Conservation (phyloP, 2,329 filamentous ascomycete genomes). For the Fusarium guadeloupense region DNA sequence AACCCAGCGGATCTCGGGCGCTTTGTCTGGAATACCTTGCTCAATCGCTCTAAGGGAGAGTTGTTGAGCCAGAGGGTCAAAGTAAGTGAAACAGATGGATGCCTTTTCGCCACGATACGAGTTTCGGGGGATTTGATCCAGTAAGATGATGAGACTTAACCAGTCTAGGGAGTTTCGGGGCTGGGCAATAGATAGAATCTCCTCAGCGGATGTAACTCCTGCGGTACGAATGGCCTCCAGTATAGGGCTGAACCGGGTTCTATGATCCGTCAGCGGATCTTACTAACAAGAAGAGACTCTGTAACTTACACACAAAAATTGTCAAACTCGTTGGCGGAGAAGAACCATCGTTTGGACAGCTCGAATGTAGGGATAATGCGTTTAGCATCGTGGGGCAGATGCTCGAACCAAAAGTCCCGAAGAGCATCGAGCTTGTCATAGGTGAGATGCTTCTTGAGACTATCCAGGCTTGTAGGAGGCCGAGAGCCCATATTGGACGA, state of each 20-base stretch:
- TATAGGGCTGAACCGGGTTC: conserved; percentile 45
- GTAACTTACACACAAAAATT: conserved; percentile 47
- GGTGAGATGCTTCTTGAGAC: conserved; percentile 39
- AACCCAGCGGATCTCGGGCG: conserved; percentile 46
- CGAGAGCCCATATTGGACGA: conserved; percentile 8
- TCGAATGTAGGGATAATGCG: conserved; percentile 40
- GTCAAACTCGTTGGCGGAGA: conserved; percentile 48
- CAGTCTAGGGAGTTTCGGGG: conserved; percentile 47
- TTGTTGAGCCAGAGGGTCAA: conserved; percentile 63
- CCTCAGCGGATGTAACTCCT: conserved; percentile 40
- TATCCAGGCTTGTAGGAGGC: background rate
- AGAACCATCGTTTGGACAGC: conserved; percentile 49
- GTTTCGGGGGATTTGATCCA: conserved; percentile 72
- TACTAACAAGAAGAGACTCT: rapidly evolving
- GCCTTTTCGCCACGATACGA: conserved; percentile 62
- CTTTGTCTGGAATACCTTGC: conserved; percentile 42
- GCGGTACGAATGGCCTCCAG: conserved; percentile 47
- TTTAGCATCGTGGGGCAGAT: conserved; percentile 42
- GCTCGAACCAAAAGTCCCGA: conserved; percentile 52
- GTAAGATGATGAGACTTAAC: conserved; percentile 63
- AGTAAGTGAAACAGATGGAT: conserved; percentile 59
- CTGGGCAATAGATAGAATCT: conserved; percentile 43
- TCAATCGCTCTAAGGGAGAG: conserved; percentile 52
- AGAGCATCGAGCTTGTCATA: conserved; percentile 45
- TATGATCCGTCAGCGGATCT: conserved; percentile 18